Conservation (phyloP, 768 basidiomycete species). For the Hericium rajendrae region DNA sequence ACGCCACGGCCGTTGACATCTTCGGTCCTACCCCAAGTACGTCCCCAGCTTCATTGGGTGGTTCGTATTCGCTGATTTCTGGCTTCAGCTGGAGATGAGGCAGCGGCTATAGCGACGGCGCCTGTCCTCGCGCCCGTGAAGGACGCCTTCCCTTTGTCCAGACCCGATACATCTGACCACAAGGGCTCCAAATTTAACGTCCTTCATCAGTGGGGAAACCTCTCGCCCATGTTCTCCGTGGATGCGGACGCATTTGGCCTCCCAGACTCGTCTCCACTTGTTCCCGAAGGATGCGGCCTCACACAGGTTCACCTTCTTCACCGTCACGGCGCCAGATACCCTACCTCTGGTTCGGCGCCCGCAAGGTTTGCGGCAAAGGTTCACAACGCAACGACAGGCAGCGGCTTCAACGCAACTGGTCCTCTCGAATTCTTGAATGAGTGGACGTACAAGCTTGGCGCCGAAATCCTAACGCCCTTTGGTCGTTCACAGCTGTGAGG, state of each 20-base stretch:
- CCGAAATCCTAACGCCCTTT: conserved; percentile 38
- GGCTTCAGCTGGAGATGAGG: conserved; percentile 19
- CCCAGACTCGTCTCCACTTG: conserved; percentile 31
- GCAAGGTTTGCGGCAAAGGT: conserved; percentile 19
- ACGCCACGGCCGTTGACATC: conserved; percentile 32
- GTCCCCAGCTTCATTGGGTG: not conserved
- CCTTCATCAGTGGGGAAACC: conserved; percentile 36
- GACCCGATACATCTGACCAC: conserved; percentile 25
- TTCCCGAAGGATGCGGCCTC: conserved; percentile 38
- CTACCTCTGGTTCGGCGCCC: conserved; percentile 22
- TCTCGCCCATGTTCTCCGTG: conserved; percentile 42
- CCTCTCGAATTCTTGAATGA: conserved; percentile 32
- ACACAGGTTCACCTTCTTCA: conserved; percentile 34
- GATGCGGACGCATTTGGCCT: conserved; percentile 35
- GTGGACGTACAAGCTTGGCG: conserved; percentile 37
- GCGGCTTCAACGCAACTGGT: conserved; percentile 25
- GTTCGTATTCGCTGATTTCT: not conserved
- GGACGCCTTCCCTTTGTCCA: conserved; percentile 33
- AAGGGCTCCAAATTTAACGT: conserved; percentile 31
- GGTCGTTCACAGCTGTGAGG: conserved; percentile 32
- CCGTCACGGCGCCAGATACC: conserved; percentile 35
- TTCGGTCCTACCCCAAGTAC: conserved; percentile 40
- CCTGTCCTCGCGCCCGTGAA: conserved; percentile 28
- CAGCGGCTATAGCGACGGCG: conserved; percentile 22
- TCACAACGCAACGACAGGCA: conserved; percentile 15